Evolutionary conservation across 2,329 filamentous ascomycete genomes (phyloP), one percentile per base, ranked within the genome.

Genomic region (Hymenoscyphus infarciens): DNA sequence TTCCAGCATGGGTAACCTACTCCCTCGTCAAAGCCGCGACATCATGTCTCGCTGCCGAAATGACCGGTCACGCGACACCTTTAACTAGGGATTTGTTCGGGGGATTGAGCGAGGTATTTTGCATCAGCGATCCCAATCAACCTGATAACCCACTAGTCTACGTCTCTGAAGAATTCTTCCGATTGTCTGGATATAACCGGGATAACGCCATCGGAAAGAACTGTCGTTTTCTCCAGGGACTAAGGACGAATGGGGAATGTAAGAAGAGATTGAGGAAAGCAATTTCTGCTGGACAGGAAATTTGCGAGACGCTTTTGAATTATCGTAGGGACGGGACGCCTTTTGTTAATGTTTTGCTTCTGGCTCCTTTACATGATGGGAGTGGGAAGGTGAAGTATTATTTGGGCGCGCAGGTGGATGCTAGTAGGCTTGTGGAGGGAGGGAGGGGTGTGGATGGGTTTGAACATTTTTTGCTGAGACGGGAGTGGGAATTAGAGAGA

Each of bases 111-210:
- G 64, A 66, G 25, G 60, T 64, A 7, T 64, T 66, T 31, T 64
- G 64, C 29, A 29, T 66, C 10, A 62, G 57, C 13, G 64, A 66
- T 52, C 62, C 62, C 5, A 64, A 64, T 55, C 57, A 62, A 25
- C 8, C 27, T 4, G 64, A 66, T 57, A 66, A 61, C 39, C 93
- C 92, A 0, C 97, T 97, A 67, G 87, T 97, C 25, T 97, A 96
- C 73, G 92, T 92, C 64, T 96, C 92, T 1, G 91, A 96, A 68
- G 94, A 93, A 68, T 97, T 97, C 71, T 91, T 96, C 74, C 89
- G 93, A 45, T 80, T 97, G 62, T 96, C 92, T 0, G 92, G 92
- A 25, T 97, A 97, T 75, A 92, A 86, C 63, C 88, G 87, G 66
- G 88, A 93, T 70, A 92, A 96, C 74, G 96, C 96, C 65, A 80